Base-by-base conservation (phyloP, 2,329 filamentous ascomycete genomes). In the Pseudogymnoascus sp. region DNA sequence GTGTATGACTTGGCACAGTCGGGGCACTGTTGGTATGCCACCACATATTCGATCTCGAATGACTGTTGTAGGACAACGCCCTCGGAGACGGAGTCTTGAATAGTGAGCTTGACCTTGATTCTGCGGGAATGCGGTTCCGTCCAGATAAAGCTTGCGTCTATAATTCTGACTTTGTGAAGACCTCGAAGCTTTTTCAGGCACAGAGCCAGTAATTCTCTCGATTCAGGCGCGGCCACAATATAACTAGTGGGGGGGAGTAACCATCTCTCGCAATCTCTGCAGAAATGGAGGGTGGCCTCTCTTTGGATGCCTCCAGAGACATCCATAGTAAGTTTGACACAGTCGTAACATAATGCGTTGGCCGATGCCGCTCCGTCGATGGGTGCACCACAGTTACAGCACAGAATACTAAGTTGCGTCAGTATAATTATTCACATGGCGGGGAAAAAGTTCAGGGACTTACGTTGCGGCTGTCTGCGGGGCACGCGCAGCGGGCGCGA, bases 1-100 rank as follows among this genome's bases (percentile, higher is more conserved):
- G 95, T 97, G 76, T 93, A 99, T 64, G 90, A 96, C 82, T 99
- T 99, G 67, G 87, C 86, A 77, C 93, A 97, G 69, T 99, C 95
- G 1, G 92, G 87, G 76, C 95, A 99, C 78, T 99, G 95, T 74
- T 97, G 93, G 71, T 88, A 89, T 64, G 91, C 89, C 65, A 97
- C 89, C 7, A 96, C 83, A 73, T 93, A 99, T 75, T 96, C 86
- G 17, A 97, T 92, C 78, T 97, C 93, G 74, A 99, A 97, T 61
- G 87, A 89, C 77, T 99, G 95, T 77, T 99, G 95, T 71, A 99
- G 80, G 64, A 88, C 75, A 53, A 87, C 81, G 26, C 84, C 85
- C 63, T 86, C 84, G 61, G 82, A 82, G 1, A 87, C 83, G 21
- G 81, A 77, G 65, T 86, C 84, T 73, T 97, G 95, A 59, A 97